Percentiles rank a stretch among this genome's conserved stretches.
Conservation (phyloP, 2,329 filamentous ascomycete species). For the Colletotrichum chlorophyti region DNA sequence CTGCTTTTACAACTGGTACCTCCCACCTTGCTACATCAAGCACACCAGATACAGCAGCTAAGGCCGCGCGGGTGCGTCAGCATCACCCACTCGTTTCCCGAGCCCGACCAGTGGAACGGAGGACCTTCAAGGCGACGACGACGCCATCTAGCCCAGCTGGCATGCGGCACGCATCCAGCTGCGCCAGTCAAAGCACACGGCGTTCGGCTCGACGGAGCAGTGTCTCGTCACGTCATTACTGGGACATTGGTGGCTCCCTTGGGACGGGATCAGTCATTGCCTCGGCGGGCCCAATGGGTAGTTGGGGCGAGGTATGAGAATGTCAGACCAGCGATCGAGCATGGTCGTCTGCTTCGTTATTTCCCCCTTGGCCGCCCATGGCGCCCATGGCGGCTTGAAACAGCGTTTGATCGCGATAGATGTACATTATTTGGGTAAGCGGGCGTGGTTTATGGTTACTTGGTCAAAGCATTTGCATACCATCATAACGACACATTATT, state of each 20-base stretch:
- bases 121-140: conserved; percentile 61
- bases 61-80: conserved; percentile 84
- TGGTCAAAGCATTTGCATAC: conserved; percentile 14
- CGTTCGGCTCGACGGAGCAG: conserved; percentile 72
- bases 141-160: conserved; percentile 55
- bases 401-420: conserved; percentile 4
- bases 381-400: background rate
- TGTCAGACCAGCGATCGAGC: background rate
- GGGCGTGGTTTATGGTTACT: background rate
- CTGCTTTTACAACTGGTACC: conserved; percentile 49
- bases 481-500: conserved; percentile 10
- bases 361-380: background rate
- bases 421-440: conserved; percentile 15
- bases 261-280: conserved; percentile 77
- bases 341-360: background rate
- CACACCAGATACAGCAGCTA: conserved; percentile 72
- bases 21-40: conserved; percentile 56
- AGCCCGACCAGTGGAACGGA: conserved; percentile 57
- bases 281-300: conserved; percentile 72
- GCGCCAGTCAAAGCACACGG: conserved; percentile 86
- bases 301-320: conserved; percentile 76
- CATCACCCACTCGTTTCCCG: conserved; percentile 85
- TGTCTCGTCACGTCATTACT: conserved; percentile 83
- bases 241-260: conserved; percentile 85
- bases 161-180: conserved; percentile 67